A percentile compares a stretch with the other conserved stretches of the same genome.
phyloP scores from a whole-genome alignment of 352 stramenopile genomes.

The Pythium apleroticum region DNA sequence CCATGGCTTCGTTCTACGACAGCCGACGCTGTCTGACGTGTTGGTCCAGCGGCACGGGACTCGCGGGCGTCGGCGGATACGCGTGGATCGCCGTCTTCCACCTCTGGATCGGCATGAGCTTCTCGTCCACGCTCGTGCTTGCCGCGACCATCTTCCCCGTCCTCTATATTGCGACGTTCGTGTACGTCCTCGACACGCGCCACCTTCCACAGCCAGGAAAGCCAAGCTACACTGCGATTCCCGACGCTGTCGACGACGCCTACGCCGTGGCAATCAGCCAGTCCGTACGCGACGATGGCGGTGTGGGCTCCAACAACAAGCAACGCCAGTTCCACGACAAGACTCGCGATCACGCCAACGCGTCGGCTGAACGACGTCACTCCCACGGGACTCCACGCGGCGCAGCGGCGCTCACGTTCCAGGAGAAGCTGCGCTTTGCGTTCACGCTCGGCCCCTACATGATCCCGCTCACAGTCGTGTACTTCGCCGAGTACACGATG shows the following conservation, averaged over 20 bases:
- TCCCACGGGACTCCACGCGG: background rate
- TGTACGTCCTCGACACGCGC: slow-evolving; percentile 56
- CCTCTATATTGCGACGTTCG: slow-evolving; percentile 63
- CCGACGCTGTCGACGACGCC: slow-evolving; percentile 11
- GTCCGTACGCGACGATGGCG: slow-evolving; percentile 22
- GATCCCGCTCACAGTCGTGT: slow-evolving; percentile 89
- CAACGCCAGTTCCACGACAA: slow-evolving; percentile 1
- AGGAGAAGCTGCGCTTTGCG: slow-evolving; percentile 70
- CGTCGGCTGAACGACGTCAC: background rate
- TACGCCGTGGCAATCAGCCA: slow-evolving; percentile 16
- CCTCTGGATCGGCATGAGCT: slow-evolving; percentile 62
- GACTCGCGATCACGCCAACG: background rate
- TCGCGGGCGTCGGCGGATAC: slow-evolving; percentile 91
- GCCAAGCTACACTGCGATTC: slow-evolving; percentile 23
- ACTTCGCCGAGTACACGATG: slow-evolving; percentile 94
- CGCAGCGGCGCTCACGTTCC: slow-evolving; percentile 39
- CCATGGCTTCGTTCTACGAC: slow-evolving; percentile 83
- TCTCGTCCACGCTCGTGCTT: slow-evolving; percentile 58
- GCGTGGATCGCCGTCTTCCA: slow-evolving; percentile 84
- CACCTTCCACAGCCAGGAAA: slow-evolving; percentile 47
- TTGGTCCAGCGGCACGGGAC: slow-evolving; percentile 92
- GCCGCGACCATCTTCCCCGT: slow-evolving; percentile 56
- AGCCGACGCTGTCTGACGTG: slow-evolving; percentile 81
- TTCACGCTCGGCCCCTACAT: slow-evolving; percentile 90
- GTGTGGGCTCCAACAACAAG: background rate